phyloP scores from a whole-genome alignment of 805 yeast genomes.

The Teunomyces aglyptinius region DNA sequence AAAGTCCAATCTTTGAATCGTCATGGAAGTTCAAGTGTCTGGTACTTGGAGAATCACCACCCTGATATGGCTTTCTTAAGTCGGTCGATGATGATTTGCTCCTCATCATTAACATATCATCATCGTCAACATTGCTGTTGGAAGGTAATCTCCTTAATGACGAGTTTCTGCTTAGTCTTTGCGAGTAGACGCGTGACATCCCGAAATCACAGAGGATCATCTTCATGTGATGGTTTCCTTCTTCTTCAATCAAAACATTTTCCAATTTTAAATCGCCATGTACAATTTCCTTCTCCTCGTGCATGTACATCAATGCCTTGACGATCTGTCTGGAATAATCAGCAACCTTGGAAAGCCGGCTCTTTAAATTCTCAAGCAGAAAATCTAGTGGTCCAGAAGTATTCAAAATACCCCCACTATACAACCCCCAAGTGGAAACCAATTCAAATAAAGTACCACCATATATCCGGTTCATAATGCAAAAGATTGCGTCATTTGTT shows the following conservation, averaged over 20 bases:
- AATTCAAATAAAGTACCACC: constrained; percentile 83
- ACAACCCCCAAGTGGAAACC: constrained; percentile 64
- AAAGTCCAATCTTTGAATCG: constrained; percentile 33
- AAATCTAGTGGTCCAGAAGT: constrained; percentile 29
- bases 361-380: constrained; percentile 21
- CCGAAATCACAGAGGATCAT: constrained; percentile 87
- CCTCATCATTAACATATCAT: constrained; percentile 22
- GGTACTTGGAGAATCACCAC: constrained; percentile 26
- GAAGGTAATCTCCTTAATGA: constrained; percentile 10
- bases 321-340: constrained; percentile 52
- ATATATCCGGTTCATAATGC: constrained; percentile 63
- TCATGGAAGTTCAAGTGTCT: constrained; percentile 21
- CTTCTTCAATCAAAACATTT: constrained; percentile 61
- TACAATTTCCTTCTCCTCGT: constrained; percentile 52
- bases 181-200: constrained; percentile 50
- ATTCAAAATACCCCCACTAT: constrained; percentile 23
- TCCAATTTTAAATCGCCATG: constrained; percentile 86
- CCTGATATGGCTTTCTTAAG: constrained; percentile 32
- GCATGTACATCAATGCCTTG: constrained; percentile 59
- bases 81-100: constrained; percentile 35
- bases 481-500: constrained; percentile 62
- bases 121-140: constrained; percentile 9
- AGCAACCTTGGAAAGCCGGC: constrained; percentile 34
- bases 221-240: constrained; percentile 21
- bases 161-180: constrained; percentile 25